These are phyloP conservation scores for Beauveria sp. DNA, from an alignment of 2,329 filamentous ascomycete genomes.

Conservation along the genomic window DNA sequence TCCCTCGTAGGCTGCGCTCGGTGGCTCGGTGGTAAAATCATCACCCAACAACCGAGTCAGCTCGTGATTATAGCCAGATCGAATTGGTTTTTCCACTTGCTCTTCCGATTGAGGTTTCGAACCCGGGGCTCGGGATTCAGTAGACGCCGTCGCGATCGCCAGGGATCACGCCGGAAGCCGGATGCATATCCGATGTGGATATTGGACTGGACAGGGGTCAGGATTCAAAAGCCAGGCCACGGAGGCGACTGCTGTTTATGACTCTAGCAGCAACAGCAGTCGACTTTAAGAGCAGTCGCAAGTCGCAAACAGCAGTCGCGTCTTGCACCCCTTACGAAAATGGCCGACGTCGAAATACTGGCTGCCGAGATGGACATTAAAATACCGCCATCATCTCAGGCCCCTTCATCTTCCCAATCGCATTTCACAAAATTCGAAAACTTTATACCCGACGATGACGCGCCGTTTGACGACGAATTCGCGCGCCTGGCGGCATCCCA, in stretches of 20 bases:
- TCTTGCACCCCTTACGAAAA: not conserved
- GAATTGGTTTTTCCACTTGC: not conserved
- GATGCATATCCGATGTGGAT: not conserved
- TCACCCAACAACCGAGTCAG: not conserved
- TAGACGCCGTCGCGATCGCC: too few relatives aligned
- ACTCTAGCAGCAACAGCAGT: too few relatives aligned
- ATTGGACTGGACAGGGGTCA: not conserved
- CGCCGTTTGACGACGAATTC: conserved; percentile 25
- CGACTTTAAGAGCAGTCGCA: too few relatives aligned
- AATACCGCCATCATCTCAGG: conserved; percentile 14
- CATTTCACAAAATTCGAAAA: conserved; percentile 23
- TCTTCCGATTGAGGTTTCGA: not conserved
- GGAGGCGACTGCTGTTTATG: not conserved
- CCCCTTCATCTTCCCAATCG: conserved; percentile 20
- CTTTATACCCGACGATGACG: conserved; percentile 21
- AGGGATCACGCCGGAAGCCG: not conserved
- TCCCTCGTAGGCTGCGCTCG: not conserved
- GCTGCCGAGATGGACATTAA: not conserved
- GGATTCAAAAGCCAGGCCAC: not conserved
- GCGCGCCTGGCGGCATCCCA: conserved; percentile 24
- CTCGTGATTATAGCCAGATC: not conserved
- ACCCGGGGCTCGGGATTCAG: too few relatives aligned
- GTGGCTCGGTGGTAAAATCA: not conserved
- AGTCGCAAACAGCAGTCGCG: not conserved
- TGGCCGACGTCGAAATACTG: not conserved